These are phyloP conservation scores for Tympanopsis confertula DNA, from an alignment of 2,329 filamentous ascomycete species.

Conservation along the genomic window DNA sequence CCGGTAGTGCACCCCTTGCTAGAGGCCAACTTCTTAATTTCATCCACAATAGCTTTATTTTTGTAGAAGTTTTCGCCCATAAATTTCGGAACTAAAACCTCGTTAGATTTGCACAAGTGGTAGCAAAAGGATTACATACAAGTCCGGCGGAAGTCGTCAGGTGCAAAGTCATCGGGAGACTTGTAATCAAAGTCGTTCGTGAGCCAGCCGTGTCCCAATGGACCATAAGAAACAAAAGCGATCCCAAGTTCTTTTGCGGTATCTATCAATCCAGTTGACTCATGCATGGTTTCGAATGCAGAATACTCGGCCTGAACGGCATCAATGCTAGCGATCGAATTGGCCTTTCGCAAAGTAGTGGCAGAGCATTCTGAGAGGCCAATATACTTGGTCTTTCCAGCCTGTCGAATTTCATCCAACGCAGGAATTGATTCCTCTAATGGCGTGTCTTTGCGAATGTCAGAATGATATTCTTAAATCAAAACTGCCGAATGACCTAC, in stretches of 20 bases:
- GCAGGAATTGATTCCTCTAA: slow-evolving; percentile 33
- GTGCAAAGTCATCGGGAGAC: slow-evolving; percentile 30
- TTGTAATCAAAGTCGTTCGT: slow-evolving; percentile 28
- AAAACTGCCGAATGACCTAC: slow-evolving; percentile 12
- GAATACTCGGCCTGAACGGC: slow-evolving; percentile 33
- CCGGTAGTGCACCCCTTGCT: slow-evolving; percentile 16
- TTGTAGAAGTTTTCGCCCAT: slow-evolving; percentile 32
- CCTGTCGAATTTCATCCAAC: slow-evolving; percentile 29
- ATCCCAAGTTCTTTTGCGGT: slow-evolving; percentile 25
- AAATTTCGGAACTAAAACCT: slow-evolving; percentile 14
- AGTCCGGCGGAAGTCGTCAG: slow-evolving; percentile 24
- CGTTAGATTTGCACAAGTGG: slow-evolving; percentile 9
- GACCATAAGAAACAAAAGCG: slow-evolving; percentile 31
- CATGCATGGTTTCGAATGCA: slow-evolving; percentile 8
- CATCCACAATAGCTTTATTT: slow-evolving; percentile 25
- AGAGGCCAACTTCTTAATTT: slow-evolving; percentile 23
- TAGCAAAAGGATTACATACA: slow-evolving; percentile 10
- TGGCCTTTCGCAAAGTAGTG: slow-evolving; percentile 27
- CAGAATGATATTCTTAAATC: background rate
- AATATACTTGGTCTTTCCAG: slow-evolving; percentile 34
- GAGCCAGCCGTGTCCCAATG: slow-evolving; percentile 32
- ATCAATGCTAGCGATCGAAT: slow-evolving; percentile 31
- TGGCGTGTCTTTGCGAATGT: slow-evolving; percentile 18
- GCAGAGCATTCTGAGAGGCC: slow-evolving; percentile 34
- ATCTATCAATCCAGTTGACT: slow-evolving; percentile 25